phyloP scores from a whole-genome alignment of 495 filamentous ascomycete species.

The Ramalina peruviana region DNA sequence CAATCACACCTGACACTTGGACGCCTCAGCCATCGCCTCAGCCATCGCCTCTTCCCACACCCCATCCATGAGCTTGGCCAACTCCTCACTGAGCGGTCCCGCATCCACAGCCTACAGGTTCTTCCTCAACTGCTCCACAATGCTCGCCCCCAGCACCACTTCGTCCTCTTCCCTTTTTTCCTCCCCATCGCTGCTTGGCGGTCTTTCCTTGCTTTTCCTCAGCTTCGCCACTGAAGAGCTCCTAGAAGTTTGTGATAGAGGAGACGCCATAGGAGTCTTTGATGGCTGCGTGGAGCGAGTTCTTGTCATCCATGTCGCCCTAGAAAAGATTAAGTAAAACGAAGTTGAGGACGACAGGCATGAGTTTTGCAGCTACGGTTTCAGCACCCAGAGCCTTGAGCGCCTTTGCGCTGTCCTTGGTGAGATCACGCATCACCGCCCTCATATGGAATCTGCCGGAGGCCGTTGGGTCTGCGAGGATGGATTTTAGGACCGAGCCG shows the following conservation, averaged over 20 bases:
- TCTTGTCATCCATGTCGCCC: conserved; percentile 28
- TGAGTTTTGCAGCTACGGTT: conserved; percentile 18
- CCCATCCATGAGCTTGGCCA: conserved; percentile 17
- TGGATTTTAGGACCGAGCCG: conserved; percentile 33
- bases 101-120: conserved; percentile 26
- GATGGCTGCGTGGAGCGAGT: conserved; percentile 30
- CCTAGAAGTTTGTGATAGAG: conserved; percentile 32
- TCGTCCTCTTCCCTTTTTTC: conserved; percentile 19
- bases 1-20: not conserved
- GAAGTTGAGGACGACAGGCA: not conserved
- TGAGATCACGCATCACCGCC: conserved; percentile 39
- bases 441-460: conserved; percentile 34
- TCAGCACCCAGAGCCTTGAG: conserved; percentile 28
- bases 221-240: conserved; percentile 21
- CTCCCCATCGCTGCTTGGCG: conserved; percentile 1
- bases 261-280: conserved; percentile 33
- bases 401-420: conserved; percentile 31
- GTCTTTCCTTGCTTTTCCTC: conserved; percentile 43
- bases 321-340: not conserved
- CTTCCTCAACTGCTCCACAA: conserved; percentile 19
- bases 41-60: conserved; percentile 4
- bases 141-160: conserved; percentile 30
- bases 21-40: too few relatives aligned
- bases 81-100: conserved; percentile 26
- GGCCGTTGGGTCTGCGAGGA: conserved; percentile 32